Conservation (phyloP, 2,329 filamentous ascomycete species). For the Fusarium torreyae region DNA sequence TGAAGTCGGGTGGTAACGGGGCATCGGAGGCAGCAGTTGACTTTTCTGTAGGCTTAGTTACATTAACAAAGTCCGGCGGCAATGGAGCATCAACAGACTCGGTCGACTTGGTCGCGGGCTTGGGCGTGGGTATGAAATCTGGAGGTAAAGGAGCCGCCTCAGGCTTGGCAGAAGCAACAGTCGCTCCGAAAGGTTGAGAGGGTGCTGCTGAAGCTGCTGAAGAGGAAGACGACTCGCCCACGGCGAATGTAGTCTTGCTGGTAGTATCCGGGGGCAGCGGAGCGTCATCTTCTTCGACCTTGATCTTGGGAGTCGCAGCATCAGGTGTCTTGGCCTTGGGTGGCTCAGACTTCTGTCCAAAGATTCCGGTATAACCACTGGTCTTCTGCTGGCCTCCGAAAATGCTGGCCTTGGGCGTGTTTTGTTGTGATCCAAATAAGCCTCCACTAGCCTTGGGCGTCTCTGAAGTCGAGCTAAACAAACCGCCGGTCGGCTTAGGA, state of each 20-base stretch:
- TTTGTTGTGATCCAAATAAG: constrained; percentile 44
- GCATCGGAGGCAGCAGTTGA: constrained; percentile 20
- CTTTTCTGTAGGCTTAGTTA: constrained; percentile 35
- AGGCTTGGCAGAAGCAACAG: constrained; percentile 48
- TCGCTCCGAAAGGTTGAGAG: constrained; percentile 55
- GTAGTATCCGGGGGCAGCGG: constrained; percentile 70
- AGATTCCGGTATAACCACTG: constrained; percentile 43
- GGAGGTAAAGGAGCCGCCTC: constrained; percentile 63
- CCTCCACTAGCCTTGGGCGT: constrained; percentile 49
- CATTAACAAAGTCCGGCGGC: constrained; percentile 52
- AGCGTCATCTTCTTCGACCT: constrained; percentile 54
- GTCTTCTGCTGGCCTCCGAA: constrained; percentile 46
- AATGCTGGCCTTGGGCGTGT: constrained; percentile 41
- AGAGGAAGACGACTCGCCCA: constrained; percentile 68
- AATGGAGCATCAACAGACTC: constrained; percentile 51
- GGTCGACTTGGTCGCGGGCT: constrained; percentile 29
- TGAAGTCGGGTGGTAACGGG: constrained; percentile 35
- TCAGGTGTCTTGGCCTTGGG: constrained; percentile 28
- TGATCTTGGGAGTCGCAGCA: constrained; percentile 55
- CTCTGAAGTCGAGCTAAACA: constrained; percentile 48
- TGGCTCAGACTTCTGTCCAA: constrained; percentile 42
- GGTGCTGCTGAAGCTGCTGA: constrained; percentile 55
- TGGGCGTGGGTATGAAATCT: constrained; percentile 50
- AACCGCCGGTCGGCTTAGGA: constrained; percentile 33
- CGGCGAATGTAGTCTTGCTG: constrained; percentile 65